Evolutionary conservation across 2,329 filamentous ascomycete species (phyloP).

Genomic region (Alternaria ventricosa): DNA sequence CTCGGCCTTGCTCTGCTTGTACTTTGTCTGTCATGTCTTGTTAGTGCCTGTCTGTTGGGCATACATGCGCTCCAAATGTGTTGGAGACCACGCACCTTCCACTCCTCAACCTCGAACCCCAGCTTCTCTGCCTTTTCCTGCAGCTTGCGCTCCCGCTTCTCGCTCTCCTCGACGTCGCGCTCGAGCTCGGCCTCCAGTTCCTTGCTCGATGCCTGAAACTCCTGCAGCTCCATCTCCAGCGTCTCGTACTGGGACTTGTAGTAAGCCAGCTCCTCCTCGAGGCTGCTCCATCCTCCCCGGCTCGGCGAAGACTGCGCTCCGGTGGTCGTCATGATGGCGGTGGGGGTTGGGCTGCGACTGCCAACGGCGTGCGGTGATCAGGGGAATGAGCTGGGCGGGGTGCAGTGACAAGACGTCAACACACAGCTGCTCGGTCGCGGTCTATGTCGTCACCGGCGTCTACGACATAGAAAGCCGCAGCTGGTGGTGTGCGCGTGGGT

Average conservation of each 20-base stretch:
- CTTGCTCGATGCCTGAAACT: conserved; percentile 92
- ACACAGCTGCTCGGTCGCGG: conserved; percentile 1
- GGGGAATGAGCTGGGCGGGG: conserved; percentile 35
- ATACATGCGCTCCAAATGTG: not conserved
- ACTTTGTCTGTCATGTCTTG: conserved; percentile 72
- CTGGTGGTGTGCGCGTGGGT: conserved; percentile 19
- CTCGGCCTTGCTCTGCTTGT: conserved; percentile 92
- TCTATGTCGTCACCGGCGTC: conserved; percentile 7
- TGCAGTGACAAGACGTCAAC: conserved; percentile 11
- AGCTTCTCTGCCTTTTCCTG: conserved; percentile 86
- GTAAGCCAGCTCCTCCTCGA: conserved; percentile 83
- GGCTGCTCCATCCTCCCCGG: conserved; percentile 38
- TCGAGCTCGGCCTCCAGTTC: conserved; percentile 94
- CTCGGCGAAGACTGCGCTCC: conserved; percentile 36
- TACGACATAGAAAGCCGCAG: conserved; percentile 3
- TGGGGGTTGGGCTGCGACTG: conserved; percentile 36
- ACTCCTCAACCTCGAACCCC: conserved; percentile 92
- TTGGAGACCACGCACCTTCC: conserved; percentile 74
- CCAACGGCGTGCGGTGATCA: conserved; percentile 25
- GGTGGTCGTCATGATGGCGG: conserved; percentile 31
- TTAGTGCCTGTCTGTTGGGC: conserved; percentile 2
- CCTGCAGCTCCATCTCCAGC: conserved; percentile 86
- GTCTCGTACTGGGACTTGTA: conserved; percentile 97
- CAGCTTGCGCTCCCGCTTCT: conserved; percentile 86
- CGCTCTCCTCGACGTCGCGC: conserved; percentile 92